Conservation (phyloP, 352 stramenopile species). For the Peronospora destructor region DNA sequence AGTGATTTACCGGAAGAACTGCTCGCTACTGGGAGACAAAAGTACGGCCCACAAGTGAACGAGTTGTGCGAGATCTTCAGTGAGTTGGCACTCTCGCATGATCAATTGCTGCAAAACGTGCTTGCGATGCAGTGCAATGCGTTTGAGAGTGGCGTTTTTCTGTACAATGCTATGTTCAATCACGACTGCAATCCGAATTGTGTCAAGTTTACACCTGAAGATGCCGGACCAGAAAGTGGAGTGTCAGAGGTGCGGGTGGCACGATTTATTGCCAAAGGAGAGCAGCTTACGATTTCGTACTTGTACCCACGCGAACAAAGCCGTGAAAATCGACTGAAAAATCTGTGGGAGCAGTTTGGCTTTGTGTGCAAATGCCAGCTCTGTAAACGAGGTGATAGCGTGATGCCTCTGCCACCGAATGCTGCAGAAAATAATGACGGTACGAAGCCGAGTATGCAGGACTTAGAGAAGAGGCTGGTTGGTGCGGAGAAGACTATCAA, state of each 20-base stretch:
- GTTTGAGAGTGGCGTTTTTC: constrained; percentile 90
- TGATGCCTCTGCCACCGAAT: constrained; percentile 35
- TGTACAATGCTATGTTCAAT: constrained; percentile 93
- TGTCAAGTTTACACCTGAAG: constrained; percentile 86
- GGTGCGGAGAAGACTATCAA: constrained; percentile 61
- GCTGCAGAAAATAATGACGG: constrained; percentile 13
- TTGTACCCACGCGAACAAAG: constrained; percentile 87
- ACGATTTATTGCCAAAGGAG: constrained; percentile 70
- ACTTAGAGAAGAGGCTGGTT: constrained; percentile 60
- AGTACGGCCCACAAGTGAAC: constrained; percentile 53
- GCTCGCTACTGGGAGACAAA: constrained; percentile 39
- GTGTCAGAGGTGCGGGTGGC: constrained; percentile 91
- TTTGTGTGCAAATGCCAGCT: constrained; percentile 79
- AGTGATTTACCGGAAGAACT: constrained; percentile 52
- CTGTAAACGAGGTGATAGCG: constrained; percentile 62
- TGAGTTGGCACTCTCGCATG: constrained; percentile 38
- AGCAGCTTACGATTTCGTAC: constrained; percentile 91
- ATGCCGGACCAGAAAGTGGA: constrained; percentile 26
- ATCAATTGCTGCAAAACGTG: constrained; percentile 84
- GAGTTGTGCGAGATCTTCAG: constrained; percentile 47
- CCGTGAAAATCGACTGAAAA: constrained; percentile 62
- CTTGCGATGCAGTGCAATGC: constrained; percentile 92
- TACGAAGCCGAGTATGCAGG: constrained; percentile 31
- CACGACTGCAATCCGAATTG: constrained; percentile 92
- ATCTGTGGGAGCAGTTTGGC: constrained; percentile 88